Evolutionary conservation across 176 grass and related monocot genomes (phyloP).

Genomic region (Triticum dicoccoides): DNA sequence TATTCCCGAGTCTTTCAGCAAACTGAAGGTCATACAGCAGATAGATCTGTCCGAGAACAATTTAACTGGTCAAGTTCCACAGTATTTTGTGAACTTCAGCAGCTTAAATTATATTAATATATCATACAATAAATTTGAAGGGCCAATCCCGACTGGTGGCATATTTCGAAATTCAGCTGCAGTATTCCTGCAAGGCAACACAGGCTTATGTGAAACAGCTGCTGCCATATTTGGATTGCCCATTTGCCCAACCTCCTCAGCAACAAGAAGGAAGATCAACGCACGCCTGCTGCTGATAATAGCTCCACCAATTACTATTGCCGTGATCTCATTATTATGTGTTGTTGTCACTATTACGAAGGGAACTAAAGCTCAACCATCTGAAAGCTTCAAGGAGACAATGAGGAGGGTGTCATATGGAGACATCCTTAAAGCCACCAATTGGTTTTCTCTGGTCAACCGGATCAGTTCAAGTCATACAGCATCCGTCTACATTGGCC

Average conservation of each 20-base stretch:
- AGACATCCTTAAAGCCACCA: conserved; percentile 29
- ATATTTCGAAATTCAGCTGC: not conserved
- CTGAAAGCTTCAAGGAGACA: conserved; percentile 22
- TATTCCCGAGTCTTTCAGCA: not conserved
- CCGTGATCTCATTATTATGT: not conserved
- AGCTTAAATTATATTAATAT: conserved; percentile 19
- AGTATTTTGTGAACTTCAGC: not conserved
- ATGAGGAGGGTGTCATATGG: conserved; percentile 34
- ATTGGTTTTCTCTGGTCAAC: conserved; percentile 19
- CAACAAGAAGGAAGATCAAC: not conserved
- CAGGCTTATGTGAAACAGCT: not conserved
- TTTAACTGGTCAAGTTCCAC: conserved; percentile 13
- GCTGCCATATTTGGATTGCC: conserved; percentile 24
- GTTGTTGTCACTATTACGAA: not conserved
- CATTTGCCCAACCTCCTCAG: not conserved
- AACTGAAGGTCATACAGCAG: not conserved
- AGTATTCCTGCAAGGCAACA: conserved; percentile 25
- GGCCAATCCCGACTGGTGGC: not conserved
- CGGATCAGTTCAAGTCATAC: conserved; percentile 4
- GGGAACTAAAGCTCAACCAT: not conserved
- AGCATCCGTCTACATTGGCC: conserved; percentile 28
- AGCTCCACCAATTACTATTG: not conserved
- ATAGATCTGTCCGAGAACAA: conserved; percentile 29
- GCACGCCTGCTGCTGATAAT: conserved; percentile 16
- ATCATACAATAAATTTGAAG: conserved; percentile 33